Evolutionary conservation across 371 early-diverging fungal genomes (phyloP).

Genomic region (Cokeromyces recurvatus): DNA sequence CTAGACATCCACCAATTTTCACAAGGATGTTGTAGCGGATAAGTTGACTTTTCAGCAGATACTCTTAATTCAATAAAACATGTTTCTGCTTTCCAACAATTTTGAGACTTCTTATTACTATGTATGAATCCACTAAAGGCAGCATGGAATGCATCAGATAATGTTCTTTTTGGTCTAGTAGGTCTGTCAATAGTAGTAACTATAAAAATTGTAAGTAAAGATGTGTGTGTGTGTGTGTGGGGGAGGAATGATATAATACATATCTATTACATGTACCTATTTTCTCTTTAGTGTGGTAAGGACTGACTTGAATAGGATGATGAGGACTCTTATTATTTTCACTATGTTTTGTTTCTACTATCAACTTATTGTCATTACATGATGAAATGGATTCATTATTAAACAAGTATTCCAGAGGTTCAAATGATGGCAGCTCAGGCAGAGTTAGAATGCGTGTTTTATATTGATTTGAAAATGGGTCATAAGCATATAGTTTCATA

Average conservation of each 20-base stretch:
- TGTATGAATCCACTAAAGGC: constrained; percentile 12
- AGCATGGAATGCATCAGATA: constrained; percentile 15
- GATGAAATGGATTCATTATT: background rate
- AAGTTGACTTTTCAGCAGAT: constrained; percentile 2
- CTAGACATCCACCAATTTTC: constrained; percentile 15
- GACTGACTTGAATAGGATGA: constrained; percentile 7
- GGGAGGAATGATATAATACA: background rate
- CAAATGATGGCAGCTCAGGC: constrained; percentile 21
- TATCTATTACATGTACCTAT: too few relatives aligned
- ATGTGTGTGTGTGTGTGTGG: background rate
- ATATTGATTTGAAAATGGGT: constrained; percentile 22
- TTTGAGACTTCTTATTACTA: constrained; percentile 5
- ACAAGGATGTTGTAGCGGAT: background rate
- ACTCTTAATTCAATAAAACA: constrained; percentile 7
- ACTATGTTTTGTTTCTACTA: constrained; percentile 10
- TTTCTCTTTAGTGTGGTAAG: constrained; percentile 1
- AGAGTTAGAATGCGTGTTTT: constrained; percentile 21
- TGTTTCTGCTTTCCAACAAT: background rate
- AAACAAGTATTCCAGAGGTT: constrained; percentile 29
- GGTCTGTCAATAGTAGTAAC: background rate
- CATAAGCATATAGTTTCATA: constrained; percentile 27
- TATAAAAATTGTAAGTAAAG: background rate
- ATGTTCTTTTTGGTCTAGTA: constrained; percentile 2
- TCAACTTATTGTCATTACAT: too few relatives aligned
- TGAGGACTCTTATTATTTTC: background rate